A percentile compares a stretch with the other conserved stretches of the same genome.
Conservation (phyloP, 2,329 filamentous ascomycete genomes). For the Colletotrichum navitas region DNA sequence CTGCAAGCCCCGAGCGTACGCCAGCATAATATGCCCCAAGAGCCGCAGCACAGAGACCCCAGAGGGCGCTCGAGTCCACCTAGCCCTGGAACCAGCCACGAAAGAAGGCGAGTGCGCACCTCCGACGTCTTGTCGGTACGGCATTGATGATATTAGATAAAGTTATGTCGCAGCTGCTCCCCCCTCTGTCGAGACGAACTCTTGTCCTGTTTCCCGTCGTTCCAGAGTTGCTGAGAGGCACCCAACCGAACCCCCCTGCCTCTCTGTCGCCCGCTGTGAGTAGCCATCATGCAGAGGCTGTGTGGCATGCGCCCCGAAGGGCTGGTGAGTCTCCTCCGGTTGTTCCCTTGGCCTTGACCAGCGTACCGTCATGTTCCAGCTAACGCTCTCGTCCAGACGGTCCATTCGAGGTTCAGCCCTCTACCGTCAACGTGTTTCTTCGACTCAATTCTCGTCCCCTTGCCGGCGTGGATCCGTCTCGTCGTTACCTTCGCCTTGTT, state of each 20-base stretch:
- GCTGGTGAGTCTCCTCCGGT: conserved; percentile 28
- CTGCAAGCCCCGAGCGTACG: conserved; percentile 41
- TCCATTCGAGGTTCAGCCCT: conserved; percentile 34
- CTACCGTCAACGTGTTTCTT: conserved; percentile 48
- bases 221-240: conserved; percentile 29
- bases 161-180: conserved; percentile 37
- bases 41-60: conserved; percentile 36
- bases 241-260: conserved; percentile 16
- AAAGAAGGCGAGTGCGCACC: conserved; percentile 23
- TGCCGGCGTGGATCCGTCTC: conserved; percentile 46
- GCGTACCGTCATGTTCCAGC: not conserved
- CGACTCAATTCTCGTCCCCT: conserved; percentile 45
- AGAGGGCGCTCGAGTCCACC: conserved; percentile 12
- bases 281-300: conserved; percentile 38
- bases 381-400: conserved; percentile 23
- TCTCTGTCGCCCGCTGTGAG: conserved; percentile 25
- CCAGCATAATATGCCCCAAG: conserved; percentile 22
- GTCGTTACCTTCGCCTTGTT: conserved; percentile 43
- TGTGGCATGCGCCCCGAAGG: conserved; percentile 42
- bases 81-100: not conserved
- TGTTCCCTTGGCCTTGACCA: not conserved
- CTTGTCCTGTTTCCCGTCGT: conserved; percentile 33
- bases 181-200: conserved; percentile 31
- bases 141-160: conserved; percentile 39
- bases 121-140: conserved; percentile 32